A percentile compares a stretch with the other conserved stretches of the same genome.
Evolutionary conservation across 805 yeast species (phyloP).

Genomic region (Metschnikowia amazonensis): DNA sequence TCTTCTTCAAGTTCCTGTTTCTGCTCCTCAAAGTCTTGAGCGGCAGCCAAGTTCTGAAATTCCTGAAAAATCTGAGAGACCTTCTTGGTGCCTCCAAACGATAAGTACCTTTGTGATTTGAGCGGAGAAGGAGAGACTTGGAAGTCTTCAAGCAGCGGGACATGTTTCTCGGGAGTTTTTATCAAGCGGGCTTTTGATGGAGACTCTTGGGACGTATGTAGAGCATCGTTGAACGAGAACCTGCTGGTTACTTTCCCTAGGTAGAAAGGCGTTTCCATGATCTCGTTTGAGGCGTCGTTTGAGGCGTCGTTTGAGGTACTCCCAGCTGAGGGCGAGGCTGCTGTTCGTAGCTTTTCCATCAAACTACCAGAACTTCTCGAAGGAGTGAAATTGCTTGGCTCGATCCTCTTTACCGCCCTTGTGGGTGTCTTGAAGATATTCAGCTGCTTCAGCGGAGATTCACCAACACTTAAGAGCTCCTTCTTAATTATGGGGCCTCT

Average conservation of each 20-base stretch:
- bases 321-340: constrained; percentile 9
- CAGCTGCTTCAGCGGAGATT: constrained; percentile 8
- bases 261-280: constrained; percentile 15
- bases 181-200: not conserved
- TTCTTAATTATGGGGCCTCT: not conserved
- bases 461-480: not conserved
- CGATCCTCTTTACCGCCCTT: constrained; percentile 18
- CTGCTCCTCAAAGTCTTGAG: constrained; percentile 19
- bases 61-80: constrained; percentile 49
- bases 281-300: not conserved
- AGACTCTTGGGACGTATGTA: not conserved
- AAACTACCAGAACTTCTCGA: constrained; percentile 10
- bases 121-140: constrained; percentile 47
- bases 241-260: constrained; percentile 15
- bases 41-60: constrained; percentile 30
- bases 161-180: constrained; percentile 17
- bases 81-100: constrained; percentile 21
- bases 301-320: not conserved
- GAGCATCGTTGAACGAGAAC: constrained; percentile 12
- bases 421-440: constrained; percentile 36
- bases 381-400: constrained; percentile 16
- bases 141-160: constrained; percentile 17
- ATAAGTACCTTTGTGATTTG: constrained; percentile 30
- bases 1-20: constrained; percentile 17
- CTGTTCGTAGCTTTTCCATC: constrained; percentile 11